Evolutionary conservation across 257 asterid species (phyloP).

Genomic region (Nicotiana sylvestris): DNA sequence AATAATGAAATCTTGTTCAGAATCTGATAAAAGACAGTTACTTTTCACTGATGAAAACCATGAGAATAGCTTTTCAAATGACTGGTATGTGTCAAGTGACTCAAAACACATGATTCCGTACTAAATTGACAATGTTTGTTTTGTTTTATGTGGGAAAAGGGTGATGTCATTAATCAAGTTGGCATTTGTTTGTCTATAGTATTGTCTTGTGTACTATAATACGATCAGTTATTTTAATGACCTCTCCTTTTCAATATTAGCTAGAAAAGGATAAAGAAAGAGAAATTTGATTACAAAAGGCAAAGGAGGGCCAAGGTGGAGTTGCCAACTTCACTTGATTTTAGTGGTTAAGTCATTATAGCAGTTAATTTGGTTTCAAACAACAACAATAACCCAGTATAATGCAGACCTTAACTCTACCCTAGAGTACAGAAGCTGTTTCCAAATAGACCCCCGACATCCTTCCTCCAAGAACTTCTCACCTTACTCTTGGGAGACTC

Average conservation of each 20-base stretch:
- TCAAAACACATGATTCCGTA: background rate
- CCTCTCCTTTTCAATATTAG: background rate
- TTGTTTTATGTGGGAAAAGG: background rate
- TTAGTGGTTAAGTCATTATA: background rate
- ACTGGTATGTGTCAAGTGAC: background rate
- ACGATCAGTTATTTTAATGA: background rate
- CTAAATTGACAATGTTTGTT: background rate
- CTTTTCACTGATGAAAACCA: background rate
- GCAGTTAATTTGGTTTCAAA: background rate
- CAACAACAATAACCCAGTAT: background rate
- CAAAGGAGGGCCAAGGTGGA: background rate
- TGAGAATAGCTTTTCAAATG: background rate
- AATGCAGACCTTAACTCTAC: no score
- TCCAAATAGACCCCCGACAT: no score
- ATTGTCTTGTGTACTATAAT: background rate
- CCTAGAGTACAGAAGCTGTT: no score
- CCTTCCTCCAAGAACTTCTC: no score
- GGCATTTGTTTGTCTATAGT: background rate
- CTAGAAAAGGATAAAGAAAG: background rate
- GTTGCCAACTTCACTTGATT: background rate
- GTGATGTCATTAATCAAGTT: background rate
- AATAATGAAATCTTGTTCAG: background rate
- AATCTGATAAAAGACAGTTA: background rate
- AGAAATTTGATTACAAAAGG: background rate
- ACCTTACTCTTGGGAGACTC: no score